Conservation (phyloP, 768 basidiomycete genomes). For the Tulasnella sp. region DNA sequence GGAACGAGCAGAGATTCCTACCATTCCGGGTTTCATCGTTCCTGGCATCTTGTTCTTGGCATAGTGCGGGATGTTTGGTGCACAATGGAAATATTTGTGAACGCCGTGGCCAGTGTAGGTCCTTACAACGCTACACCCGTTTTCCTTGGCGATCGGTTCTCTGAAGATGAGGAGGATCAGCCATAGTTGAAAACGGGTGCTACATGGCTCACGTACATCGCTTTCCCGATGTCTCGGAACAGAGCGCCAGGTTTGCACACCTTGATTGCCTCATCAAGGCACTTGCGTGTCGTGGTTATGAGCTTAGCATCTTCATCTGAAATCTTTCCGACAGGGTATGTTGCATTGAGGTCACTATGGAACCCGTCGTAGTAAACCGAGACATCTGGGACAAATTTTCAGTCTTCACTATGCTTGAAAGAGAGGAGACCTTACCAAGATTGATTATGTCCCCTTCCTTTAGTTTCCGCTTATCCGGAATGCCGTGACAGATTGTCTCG, state of each 20-base stretch:
- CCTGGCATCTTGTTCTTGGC: slow-evolving; percentile 93
- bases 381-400: slow-evolving; percentile 58
- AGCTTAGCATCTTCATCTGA: slow-evolving; percentile 83
- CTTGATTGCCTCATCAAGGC: slow-evolving; percentile 86
- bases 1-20: slow-evolving; percentile 46
- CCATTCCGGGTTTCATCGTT: slow-evolving; percentile 93
- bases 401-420: slow-evolving; percentile 19
- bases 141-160: slow-evolving; percentile 81
- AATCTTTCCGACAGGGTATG: slow-evolving; percentile 85
- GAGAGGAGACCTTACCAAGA: slow-evolving; percentile 58
- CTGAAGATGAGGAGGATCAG: slow-evolving; percentile 49
- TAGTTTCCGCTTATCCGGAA: slow-evolving; percentile 82
- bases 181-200: slow-evolving; percentile 45
- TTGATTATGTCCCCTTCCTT: slow-evolving; percentile 96
- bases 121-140: slow-evolving; percentile 88
- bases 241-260: slow-evolving; percentile 92
- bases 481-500: slow-evolving; percentile 96
- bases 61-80: slow-evolving; percentile 92
- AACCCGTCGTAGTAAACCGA: slow-evolving; percentile 81
- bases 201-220: slow-evolving; percentile 66
- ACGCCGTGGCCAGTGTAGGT: slow-evolving; percentile 92
- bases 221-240: slow-evolving; percentile 85
- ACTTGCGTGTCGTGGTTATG: slow-evolving; percentile 79
- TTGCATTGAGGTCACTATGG: slow-evolving; percentile 92
- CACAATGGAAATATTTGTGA: slow-evolving; percentile 79